These are phyloP conservation scores for Aureobasidium namibiae DNA, from an alignment of 2,329 filamentous ascomycete species.

Conservation along the genomic window DNA sequence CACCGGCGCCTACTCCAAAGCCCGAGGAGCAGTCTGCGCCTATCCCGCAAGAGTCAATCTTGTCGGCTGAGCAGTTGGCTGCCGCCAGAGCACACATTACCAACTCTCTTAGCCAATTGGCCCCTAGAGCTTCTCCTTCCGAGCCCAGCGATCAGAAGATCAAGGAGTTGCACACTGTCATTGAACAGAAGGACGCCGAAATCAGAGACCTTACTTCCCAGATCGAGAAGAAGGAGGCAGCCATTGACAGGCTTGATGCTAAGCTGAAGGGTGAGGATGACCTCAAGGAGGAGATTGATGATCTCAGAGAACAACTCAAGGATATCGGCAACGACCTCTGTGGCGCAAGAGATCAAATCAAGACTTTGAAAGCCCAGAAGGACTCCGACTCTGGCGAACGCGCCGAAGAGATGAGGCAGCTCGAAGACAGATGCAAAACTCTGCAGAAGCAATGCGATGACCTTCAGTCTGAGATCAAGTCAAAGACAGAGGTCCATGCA, in stretches of 20 bases:
- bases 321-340: constrained; percentile 77
- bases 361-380: constrained; percentile 61
- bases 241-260: constrained; percentile 62
- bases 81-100: constrained; percentile 3
- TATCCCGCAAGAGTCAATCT: not conserved
- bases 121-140: not conserved
- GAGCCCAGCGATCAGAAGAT: constrained; percentile 7
- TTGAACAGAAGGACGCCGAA: constrained; percentile 14
- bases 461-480: constrained; percentile 27
- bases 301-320: constrained; percentile 69
- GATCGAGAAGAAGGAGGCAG: constrained; percentile 54
- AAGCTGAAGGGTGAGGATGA: constrained; percentile 70
- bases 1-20: constrained; percentile 6
- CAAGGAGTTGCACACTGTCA: constrained; percentile 10
- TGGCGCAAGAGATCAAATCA: constrained; percentile 66
- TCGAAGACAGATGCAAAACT: constrained; percentile 18
- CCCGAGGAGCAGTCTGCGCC: constrained; percentile 15
- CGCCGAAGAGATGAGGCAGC: constrained; percentile 21
- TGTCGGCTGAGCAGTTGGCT: constrained; percentile 4
- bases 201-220: constrained; percentile 21
- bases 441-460: constrained; percentile 59
- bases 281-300: constrained; percentile 77
- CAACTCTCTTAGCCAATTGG: constrained; percentile 1
- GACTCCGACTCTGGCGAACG: constrained; percentile 22
- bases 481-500: constrained; percentile 13